Evolutionary conservation across 208 protist species (phyloP).

Genomic region (Strigomonas culicis): DNA sequence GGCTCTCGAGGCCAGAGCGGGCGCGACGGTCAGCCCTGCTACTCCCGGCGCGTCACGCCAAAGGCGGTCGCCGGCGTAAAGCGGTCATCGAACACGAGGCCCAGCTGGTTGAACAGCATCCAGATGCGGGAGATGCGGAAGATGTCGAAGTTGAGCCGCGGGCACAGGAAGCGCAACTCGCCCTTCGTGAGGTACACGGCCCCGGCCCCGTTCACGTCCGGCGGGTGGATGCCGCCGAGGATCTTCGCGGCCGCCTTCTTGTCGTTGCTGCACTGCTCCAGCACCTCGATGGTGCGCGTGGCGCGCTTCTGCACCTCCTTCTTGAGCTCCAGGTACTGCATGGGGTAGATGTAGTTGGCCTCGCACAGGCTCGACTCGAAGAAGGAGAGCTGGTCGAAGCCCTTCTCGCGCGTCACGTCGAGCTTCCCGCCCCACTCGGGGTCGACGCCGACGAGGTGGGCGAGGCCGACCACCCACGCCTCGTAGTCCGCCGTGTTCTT

Average conservation of each 20-base stretch:
- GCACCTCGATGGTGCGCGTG: constrained; percentile 35
- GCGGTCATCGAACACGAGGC: constrained; percentile 81
- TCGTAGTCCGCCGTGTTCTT: constrained; percentile 89
- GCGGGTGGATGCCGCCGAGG: constrained; percentile 77
- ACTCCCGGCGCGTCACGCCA: constrained; percentile 44
- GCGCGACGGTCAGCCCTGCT: no score
- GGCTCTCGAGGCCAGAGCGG: no score
- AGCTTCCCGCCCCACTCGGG: constrained; percentile 90
- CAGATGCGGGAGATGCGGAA: constrained; percentile 82
- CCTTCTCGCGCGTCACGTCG: constrained; percentile 65
- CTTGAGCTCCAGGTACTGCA: constrained; percentile 78
- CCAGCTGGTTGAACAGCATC: constrained; percentile 87
- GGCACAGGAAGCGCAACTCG: constrained; percentile 79
- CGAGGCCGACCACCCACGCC: constrained; percentile 89
- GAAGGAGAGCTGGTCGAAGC: constrained; percentile 69
- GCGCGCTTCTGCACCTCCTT: constrained; percentile 48
- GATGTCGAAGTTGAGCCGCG: constrained; percentile 73
- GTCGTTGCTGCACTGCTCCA: constrained; percentile 74
- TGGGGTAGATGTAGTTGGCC: constrained; percentile 82
- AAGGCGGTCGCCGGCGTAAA: constrained; percentile 83
- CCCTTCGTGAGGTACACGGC: constrained; percentile 91
- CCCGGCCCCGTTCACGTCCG: constrained; percentile 70
- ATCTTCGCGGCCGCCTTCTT: constrained; percentile 49
- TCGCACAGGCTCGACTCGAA: constrained; percentile 84
- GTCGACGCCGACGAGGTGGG: constrained; percentile 78